Conservation (phyloP, 306 rosid genomes). For the Cucurbita maxima region DNA sequence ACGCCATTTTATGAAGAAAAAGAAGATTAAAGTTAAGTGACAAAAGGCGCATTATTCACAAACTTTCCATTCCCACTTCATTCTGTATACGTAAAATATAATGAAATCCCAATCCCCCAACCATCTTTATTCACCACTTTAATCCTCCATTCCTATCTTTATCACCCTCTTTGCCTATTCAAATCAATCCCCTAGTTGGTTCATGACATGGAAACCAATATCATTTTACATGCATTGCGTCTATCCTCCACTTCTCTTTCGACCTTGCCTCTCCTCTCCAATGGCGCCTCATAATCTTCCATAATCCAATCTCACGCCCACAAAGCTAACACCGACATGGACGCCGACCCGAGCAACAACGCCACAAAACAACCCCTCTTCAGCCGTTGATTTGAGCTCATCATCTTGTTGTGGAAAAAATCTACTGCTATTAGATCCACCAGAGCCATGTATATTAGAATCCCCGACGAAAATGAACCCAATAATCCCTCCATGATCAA, state of each 20-base stretch:
- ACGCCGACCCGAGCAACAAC: slow-evolving; percentile 57
- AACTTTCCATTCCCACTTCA: neutral
- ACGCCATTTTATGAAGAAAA: no score
- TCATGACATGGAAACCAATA: no score
- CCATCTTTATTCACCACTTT: neutral
- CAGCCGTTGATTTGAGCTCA: slow-evolving; percentile 32
- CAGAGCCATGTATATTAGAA: slow-evolving; percentile 84
- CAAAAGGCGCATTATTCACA: neutral
- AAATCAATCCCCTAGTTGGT: neutral
- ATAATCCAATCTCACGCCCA: slow-evolving; percentile 46
- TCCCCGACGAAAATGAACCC: slow-evolving; percentile 79
- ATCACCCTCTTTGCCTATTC: neutral
- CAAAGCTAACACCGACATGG: slow-evolving; percentile 77
- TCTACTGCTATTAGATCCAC: slow-evolving; percentile 81
- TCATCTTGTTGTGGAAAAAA: slow-evolving; percentile 88
- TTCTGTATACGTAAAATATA: neutral
- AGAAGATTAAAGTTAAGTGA: neutral
- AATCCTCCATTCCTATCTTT: no score
- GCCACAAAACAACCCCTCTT: slow-evolving; percentile 59
- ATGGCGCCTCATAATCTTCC: no score
- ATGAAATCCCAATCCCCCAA: neutral
- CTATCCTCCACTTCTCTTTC: no score
- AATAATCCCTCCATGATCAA: slow-evolving; percentile 73
- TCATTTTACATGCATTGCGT: no score
- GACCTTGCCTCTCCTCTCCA: no score